Percentiles rank a stretch among this genome's conserved stretches.
These are phyloP conservation scores for Serendipita sp. DNA, from an alignment of 768 basidiomycete species.

Conservation along the genomic window DNA sequence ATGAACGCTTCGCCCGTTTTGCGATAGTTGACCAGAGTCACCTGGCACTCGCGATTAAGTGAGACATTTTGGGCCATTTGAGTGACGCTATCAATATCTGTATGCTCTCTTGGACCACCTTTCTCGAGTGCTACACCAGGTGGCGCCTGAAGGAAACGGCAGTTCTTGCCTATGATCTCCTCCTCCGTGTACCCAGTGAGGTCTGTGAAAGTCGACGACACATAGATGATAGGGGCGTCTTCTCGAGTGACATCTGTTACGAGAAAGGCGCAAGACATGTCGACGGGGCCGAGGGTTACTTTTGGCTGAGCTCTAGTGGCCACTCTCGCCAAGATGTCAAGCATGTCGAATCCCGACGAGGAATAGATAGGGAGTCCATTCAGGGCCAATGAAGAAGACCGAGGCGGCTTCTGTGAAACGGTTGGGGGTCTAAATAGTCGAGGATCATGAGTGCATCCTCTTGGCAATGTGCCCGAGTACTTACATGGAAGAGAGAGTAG, in stretches of 20 bases:
- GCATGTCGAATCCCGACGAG: constrained; percentile 76
- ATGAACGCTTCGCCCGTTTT: constrained; percentile 76
- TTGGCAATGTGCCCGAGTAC: too few relatives aligned
- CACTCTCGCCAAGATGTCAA: constrained; percentile 68
- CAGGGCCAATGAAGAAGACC: constrained; percentile 13
- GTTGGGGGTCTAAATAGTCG: too few relatives aligned
- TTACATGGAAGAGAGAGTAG: not conserved
- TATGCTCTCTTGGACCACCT: constrained; percentile 41
- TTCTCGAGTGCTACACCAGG: constrained; percentile 32
- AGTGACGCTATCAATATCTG: constrained; percentile 49
- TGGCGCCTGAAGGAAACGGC: constrained; percentile 80
- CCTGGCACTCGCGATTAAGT: constrained; percentile 10
- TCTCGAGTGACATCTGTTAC: constrained; percentile 70
- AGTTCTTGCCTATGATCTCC: constrained; percentile 81
- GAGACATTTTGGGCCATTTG: constrained; percentile 45
- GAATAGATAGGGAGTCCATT: constrained; percentile 59
- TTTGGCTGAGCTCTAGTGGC: constrained; percentile 56
- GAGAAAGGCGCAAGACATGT: constrained; percentile 82
- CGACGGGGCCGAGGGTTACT: constrained; percentile 76
- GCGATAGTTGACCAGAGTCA: constrained; percentile 71
- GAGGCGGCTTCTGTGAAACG: not conserved
- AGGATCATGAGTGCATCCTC: too few relatives aligned
- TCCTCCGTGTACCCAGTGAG: constrained; percentile 59
- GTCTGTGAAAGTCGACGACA: constrained; percentile 64
- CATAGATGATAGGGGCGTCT: constrained; percentile 83